Percentiles rank a stretch among this genome's conserved stretches.
phyloP scores from a whole-genome alignment of 768 basidiomycete species.

The Pulveroboletus frians region DNA sequence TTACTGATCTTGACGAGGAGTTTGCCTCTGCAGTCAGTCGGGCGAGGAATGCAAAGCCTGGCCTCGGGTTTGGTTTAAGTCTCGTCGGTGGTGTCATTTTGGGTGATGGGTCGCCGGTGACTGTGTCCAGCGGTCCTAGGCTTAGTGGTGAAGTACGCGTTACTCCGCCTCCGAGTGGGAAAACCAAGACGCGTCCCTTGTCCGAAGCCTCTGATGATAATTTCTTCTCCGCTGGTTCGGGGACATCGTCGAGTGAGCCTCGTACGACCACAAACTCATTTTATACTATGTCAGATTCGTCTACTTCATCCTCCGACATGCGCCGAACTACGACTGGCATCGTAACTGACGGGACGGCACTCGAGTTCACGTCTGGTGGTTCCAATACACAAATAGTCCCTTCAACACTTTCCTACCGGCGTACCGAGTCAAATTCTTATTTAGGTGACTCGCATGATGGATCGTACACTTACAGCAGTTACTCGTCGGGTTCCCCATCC shows the following conservation, averaged over 20 bases:
- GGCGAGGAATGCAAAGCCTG: conserved; percentile 37
- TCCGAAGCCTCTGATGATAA: conserved; percentile 39
- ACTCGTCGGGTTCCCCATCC: conserved; percentile 44
- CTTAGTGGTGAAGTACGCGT: conserved; percentile 39
- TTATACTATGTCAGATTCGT: conserved; percentile 32
- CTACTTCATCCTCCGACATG: conserved; percentile 27
- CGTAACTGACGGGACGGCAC: conserved; percentile 35
- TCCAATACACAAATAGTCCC: conserved; percentile 43
- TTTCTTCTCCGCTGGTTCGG: conserved; percentile 42
- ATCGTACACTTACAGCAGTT: conserved; percentile 30
- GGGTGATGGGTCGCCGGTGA: conserved; percentile 62
- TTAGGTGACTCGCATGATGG: conserved; percentile 51
- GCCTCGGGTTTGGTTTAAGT: conserved; percentile 43
- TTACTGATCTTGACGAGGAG: conserved; percentile 69
- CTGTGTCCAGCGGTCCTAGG: conserved; percentile 60
- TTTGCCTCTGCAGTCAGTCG: conserved; percentile 42
- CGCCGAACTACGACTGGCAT: conserved; percentile 29
- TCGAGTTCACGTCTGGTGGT: conserved; percentile 35
- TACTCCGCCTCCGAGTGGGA: conserved; percentile 42
- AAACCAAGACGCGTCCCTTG: conserved; percentile 26
- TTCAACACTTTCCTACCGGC: conserved; percentile 48
- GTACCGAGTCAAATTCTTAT: conserved; percentile 51
- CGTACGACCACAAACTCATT: conserved; percentile 29
- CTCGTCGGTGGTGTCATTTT: conserved; percentile 37
- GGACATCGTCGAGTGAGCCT: conserved; percentile 29